These are phyloP conservation scores for Clarireedia homoeocarpa DNA, from an alignment of 2,329 filamentous ascomycete genomes.

Conservation along the genomic window DNA sequence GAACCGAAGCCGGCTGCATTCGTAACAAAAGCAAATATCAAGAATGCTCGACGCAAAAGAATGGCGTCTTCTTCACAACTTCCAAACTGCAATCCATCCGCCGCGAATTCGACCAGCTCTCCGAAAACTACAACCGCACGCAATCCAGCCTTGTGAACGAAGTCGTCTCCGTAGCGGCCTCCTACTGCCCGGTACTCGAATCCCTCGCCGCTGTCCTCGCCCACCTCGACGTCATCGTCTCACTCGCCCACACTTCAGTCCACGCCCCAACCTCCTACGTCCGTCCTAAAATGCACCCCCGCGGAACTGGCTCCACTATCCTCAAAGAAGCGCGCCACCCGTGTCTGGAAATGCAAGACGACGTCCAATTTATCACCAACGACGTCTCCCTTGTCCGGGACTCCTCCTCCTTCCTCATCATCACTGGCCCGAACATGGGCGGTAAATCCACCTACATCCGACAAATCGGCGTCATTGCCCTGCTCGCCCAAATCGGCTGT, in stretches of 20 bases:
- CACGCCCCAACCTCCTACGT: conserved; percentile 91
- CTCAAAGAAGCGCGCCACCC: conserved; percentile 93
- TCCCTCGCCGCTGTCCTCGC: conserved; percentile 80
- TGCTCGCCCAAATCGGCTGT: conserved; percentile 95
- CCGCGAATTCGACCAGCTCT: conserved; percentile 88
- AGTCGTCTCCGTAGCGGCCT: conserved; percentile 86
- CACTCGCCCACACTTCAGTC: conserved; percentile 86
- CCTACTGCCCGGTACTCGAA: conserved; percentile 90
- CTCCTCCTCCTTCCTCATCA: conserved; percentile 68
- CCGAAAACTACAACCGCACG: conserved; percentile 89
- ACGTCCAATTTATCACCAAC: conserved; percentile 97
- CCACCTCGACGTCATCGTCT: conserved; percentile 90
- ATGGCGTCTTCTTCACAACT: conserved; percentile 97
- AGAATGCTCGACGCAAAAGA: conserved; percentile 97
- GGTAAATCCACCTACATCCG: conserved; percentile 98
- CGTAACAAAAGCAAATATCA: conserved; percentile 85
- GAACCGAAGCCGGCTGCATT: conserved; percentile 86
- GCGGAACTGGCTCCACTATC: conserved; percentile 80
- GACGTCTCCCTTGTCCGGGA: conserved; percentile 76
- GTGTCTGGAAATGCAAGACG: conserved; percentile 98
- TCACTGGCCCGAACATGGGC: conserved; percentile 95
- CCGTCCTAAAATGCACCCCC: conserved; percentile 79
- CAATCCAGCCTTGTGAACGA: conserved; percentile 87
- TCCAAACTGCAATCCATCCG: conserved; percentile 69
- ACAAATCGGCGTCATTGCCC: conserved; percentile 90